Evolutionary conservation across 1,139 yeast genomes (phyloP).

Genomic region (Hyphopichia buzzinii): DNA sequence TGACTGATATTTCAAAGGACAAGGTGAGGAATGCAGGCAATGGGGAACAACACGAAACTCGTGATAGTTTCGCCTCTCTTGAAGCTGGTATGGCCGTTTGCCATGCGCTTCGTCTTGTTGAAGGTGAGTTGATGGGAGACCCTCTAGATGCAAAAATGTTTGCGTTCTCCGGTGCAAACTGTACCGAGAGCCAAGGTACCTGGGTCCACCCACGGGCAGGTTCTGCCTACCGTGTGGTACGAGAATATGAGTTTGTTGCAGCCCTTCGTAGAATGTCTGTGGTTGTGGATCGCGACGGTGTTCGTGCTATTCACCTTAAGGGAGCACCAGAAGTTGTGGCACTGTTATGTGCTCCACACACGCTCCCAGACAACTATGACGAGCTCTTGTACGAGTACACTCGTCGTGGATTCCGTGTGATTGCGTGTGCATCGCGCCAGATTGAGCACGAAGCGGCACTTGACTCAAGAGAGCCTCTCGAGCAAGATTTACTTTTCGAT

Average conservation of each 20-base stretch:
- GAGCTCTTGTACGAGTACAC: conserved; percentile 79
- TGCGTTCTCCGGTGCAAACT: conserved; percentile 75
- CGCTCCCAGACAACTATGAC: conserved; percentile 74
- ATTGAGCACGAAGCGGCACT: conserved; percentile 6
- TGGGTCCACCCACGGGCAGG: conserved; percentile 30
- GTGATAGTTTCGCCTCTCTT: conserved; percentile 16
- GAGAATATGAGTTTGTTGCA: conserved; percentile 83
- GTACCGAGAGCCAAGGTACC: conserved; percentile 46
- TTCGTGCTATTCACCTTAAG: conserved; percentile 60
- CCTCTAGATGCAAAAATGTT: conserved; percentile 94
- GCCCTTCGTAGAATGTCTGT: conserved; percentile 91
- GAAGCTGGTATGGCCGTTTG: conserved; percentile 72
- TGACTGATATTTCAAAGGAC: conserved; percentile 4
- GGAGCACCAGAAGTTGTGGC: conserved; percentile 98
- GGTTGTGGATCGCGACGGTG: conserved; percentile 42
- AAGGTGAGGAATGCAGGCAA: conserved; percentile 21
- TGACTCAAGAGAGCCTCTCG: conserved; percentile 59
- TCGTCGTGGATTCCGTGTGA: conserved; percentile 90
- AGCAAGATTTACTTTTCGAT: conserved; percentile 62
- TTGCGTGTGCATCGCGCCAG: conserved; percentile 75
- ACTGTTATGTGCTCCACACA: conserved; percentile 66
- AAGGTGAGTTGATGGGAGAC: conserved; percentile 82
- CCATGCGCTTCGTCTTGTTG: conserved; percentile 80
- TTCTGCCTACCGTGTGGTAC: conserved; percentile 46
- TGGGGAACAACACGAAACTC: conserved; percentile 14